Evolutionary conservation across 225 moss, liverwort and hornwort genomes (phyloP).

Genomic region (Thuidium tamariscinum): DNA sequence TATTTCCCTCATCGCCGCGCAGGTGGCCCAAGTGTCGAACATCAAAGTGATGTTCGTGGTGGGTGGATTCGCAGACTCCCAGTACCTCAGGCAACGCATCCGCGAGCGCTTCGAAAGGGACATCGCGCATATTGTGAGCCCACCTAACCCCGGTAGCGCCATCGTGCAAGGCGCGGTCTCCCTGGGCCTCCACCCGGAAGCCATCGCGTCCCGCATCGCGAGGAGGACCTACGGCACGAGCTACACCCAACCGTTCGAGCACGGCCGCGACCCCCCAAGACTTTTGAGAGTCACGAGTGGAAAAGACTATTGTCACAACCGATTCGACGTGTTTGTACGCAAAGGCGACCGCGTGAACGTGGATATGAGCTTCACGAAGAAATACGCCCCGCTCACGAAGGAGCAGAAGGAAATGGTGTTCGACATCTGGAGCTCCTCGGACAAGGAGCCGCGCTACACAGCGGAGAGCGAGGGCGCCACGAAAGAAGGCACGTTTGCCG

Average conservation of each 20-base stretch:
- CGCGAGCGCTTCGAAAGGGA: background rate
- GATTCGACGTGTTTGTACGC: conserved; percentile 13
- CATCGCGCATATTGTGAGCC: conserved; percentile 5
- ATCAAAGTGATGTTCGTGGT: background rate
- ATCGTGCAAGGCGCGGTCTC: conserved; percentile 36
- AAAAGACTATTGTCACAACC: background rate
- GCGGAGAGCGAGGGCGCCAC: background rate
- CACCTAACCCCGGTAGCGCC: conserved; percentile 30
- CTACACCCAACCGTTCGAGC: background rate
- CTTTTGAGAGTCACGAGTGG: background rate
- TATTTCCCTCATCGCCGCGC: background rate
- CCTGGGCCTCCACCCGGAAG: background rate
- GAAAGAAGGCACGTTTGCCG: background rate
- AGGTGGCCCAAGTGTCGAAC: background rate
- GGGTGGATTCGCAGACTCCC: background rate
- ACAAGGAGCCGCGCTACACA: background rate
- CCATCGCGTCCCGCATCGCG: conserved; percentile 21
- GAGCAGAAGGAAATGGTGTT: background rate
- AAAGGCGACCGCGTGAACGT: conserved; percentile 9
- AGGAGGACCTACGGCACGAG: conserved; percentile 31
- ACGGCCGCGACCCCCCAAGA: background rate
- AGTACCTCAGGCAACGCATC: conserved; percentile 18
- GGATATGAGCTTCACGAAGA: background rate
- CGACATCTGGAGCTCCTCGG: conserved; percentile 8
- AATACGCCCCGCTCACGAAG: background rate